Percentiles rank a stretch among this genome's conserved stretches.
phyloP scores from a whole-genome alignment of 805 yeast species.

The Metschnikowia gruessii region DNA sequence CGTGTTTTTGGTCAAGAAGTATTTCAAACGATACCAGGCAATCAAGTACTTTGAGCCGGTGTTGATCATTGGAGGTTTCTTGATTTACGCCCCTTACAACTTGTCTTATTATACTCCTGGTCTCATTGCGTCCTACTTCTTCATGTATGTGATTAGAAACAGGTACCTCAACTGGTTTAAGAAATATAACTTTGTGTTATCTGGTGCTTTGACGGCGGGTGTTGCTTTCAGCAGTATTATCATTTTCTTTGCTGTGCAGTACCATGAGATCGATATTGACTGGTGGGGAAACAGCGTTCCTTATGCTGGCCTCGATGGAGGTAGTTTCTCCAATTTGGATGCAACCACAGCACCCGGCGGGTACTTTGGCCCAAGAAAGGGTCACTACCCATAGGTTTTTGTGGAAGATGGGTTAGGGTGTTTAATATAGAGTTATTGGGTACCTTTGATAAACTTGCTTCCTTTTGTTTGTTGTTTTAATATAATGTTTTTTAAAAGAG shows the following conservation, averaged over 20 bases:
- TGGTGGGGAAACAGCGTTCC: conserved; percentile 70
- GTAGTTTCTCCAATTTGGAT: conserved; percentile 3
- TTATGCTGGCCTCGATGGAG: conserved; percentile 36
- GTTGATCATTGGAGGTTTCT: conserved; percentile 47
- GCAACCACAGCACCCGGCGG: conserved; percentile 19
- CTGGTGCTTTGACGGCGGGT: conserved; percentile 45
- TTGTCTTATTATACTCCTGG: conserved; percentile 50
- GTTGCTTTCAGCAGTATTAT: conserved; percentile 40
- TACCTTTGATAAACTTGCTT: no score
- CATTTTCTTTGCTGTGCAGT: conserved; percentile 34
- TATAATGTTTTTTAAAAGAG: no score
- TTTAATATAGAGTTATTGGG: no score
- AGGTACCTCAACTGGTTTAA: conserved; percentile 43
- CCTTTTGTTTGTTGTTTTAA: no score
- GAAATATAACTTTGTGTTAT: conserved; percentile 43
- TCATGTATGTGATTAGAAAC: conserved; percentile 39
- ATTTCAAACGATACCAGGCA: conserved; percentile 35
- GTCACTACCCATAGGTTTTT: conserved; percentile 21
- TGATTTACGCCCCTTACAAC: conserved; percentile 73
- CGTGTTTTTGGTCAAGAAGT: conserved; percentile 36
- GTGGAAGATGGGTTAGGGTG: no score
- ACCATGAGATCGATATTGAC: conserved; percentile 22
- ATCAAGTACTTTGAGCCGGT: conserved; percentile 40
- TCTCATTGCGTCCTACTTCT: conserved; percentile 28
- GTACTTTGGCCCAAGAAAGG: conserved; percentile 23